phyloP scores from a whole-genome alignment of 1,139 yeast species.

The Zhuliangozyma blackwelliae region DNA sequence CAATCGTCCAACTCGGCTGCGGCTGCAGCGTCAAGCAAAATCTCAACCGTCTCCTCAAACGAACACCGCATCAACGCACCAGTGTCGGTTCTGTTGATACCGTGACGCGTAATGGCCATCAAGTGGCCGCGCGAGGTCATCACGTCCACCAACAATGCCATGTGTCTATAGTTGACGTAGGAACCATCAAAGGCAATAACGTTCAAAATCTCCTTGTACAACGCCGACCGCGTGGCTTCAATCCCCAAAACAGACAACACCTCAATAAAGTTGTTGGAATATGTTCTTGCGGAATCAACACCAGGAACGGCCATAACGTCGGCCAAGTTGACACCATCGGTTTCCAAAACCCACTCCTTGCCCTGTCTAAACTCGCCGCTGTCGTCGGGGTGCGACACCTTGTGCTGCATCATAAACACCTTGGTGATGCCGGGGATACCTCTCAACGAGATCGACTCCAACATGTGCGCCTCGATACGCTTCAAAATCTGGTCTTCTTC shows the following conservation, averaged over 20 bases:
- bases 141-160: constrained; percentile 95
- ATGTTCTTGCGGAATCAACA: constrained; percentile 84
- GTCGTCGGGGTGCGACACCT: constrained; percentile 70
- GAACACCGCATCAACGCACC: constrained; percentile 99
- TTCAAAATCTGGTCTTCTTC: constrained; percentile 97
- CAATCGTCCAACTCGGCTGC: constrained; percentile 97
- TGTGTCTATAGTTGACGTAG: constrained; percentile 95
- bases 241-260: constrained; percentile 93
- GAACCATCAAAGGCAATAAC: constrained; percentile 99
- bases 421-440: constrained; percentile 95
- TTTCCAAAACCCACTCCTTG: constrained; percentile 97
- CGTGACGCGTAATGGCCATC: constrained; percentile 99
- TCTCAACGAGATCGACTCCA: constrained; percentile 88
- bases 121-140: constrained; percentile 99
- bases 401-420: constrained; percentile 92
- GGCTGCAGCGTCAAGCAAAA: constrained; percentile 95
- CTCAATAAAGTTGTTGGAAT: constrained; percentile 95
- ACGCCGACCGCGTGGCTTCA: constrained; percentile 95
- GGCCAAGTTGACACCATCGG: constrained; percentile 95
- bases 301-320: constrained; percentile 96
- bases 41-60: constrained; percentile 98
- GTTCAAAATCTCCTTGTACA: constrained; percentile 88
- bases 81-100: constrained; percentile 97
- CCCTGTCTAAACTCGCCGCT: constrained; percentile 85
- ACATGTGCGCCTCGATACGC: constrained; percentile 94